These are phyloP conservation scores for Colletotrichum sp. DNA, from an alignment of 2,329 filamentous ascomycete species.

Conservation along the genomic window DNA sequence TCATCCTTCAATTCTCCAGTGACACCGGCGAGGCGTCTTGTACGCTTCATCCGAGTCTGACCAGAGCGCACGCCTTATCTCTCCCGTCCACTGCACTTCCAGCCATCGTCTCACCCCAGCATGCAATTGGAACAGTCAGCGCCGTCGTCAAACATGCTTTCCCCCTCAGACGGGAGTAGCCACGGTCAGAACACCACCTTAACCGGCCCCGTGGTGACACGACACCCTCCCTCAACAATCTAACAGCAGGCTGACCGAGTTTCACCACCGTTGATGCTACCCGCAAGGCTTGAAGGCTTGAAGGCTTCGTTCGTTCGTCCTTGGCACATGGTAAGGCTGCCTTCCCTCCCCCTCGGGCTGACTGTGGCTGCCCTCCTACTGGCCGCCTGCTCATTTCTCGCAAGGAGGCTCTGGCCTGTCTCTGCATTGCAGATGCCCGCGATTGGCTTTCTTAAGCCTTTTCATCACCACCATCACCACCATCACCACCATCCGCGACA, in stretches of 20 bases:
- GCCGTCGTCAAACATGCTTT: not conserved
- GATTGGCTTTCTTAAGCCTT: not conserved
- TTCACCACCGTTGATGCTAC: not conserved
- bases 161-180: slow-evolving; percentile 3
- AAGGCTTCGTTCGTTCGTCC: not conserved
- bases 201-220: not conserved
- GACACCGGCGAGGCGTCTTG: not conserved
- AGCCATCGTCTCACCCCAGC: not conserved
- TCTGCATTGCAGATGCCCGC: not conserved
- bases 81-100: not conserved
- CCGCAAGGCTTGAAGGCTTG: not conserved
- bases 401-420: not conserved
- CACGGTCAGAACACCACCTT: not conserved
- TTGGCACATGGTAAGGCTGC: not conserved
- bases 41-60: not conserved
- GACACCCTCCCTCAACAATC: not conserved
- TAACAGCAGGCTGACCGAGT: not conserved
- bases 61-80: not conserved
- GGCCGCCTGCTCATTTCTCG: not conserved
- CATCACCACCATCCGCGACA: not conserved
- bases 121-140: not conserved
- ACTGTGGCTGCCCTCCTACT: not conserved
- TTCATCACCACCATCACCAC: not conserved
- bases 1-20: not conserved
- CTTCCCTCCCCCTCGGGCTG: not conserved